Base-by-base conservation (phyloP, 2,329 filamentous ascomycete genomes). In the Phoma herbarum region DNA sequence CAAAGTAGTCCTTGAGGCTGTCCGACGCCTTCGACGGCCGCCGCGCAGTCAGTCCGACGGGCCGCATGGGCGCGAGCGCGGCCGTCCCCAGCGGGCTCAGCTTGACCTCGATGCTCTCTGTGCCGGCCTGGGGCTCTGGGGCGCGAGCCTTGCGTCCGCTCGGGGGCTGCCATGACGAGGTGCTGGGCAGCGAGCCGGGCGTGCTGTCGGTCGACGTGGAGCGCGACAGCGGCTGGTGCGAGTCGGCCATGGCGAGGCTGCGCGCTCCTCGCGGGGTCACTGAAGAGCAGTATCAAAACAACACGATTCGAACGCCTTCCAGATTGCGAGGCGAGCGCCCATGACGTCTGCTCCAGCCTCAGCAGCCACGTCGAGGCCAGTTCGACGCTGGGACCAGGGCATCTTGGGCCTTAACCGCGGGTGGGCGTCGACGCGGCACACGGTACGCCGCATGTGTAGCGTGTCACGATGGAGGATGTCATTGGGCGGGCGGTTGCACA, bases 81-180 rank as follows among this genome's bases (percentile, higher is more conserved):
- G 71, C 73, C 16, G 75, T 73, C 23, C 78, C 72, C 28, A 84
- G 82, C 57, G 86, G 83, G 37, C 88, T 86, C 84, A 90, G 88
- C 64, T 85, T 89, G 60, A 89, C 81, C 57, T 87, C 86, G 62
- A 84, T 82, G 73, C 85, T 82, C 62, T 81, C 80, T 55, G 84
- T 82, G 60, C 83, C 85, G 28, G 84, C 85, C 63, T 85, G 85
- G 31, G 87, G 82, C 68, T 90, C 86, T 56, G 83, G 83, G 73
- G 85, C 82, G 54, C 83, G 81, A 64, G 83, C 81, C 75, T 89
- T 90, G 60, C 83, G 84, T 65, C 76, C 77, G 18, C 69, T 65
- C 8, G 73, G 54, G 28, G 72, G 68, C 31, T 73, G 68, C 58
- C 69, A 65, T 39, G 81, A 78, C 52, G 82, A 80, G 61, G 84